These are phyloP conservation scores for Ophiostoma sp. DNA, from an alignment of 2,329 filamentous ascomycete genomes.

Conservation along the genomic window DNA sequence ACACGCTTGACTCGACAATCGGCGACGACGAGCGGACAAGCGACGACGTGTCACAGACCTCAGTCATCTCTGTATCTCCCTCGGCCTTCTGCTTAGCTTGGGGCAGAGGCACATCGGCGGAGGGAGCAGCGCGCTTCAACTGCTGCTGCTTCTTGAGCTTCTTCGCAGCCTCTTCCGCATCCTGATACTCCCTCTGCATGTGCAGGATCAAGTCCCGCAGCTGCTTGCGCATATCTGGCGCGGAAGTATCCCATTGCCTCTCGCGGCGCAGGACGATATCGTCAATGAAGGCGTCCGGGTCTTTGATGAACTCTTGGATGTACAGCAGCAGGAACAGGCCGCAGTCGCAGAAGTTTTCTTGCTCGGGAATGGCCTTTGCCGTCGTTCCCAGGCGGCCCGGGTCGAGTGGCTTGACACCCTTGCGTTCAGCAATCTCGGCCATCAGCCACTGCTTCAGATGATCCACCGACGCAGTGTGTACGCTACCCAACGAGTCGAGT, in stretches of 20 bases:
- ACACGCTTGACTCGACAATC: background rate
- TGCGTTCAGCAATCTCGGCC: slow-evolving; percentile 64
- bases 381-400: slow-evolving; percentile 50
- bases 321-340: slow-evolving; percentile 84
- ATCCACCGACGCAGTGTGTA: slow-evolving; percentile 59
- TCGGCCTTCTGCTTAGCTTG: background rate
- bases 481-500: slow-evolving; percentile 72
- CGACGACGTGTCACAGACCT: background rate
- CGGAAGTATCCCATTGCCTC: slow-evolving; percentile 49
- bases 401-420: slow-evolving; percentile 38
- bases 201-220: slow-evolving; percentile 62
- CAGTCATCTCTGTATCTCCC: background rate
- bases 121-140: background rate
- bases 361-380: slow-evolving; percentile 68
- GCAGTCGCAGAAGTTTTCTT: slow-evolving; percentile 83
- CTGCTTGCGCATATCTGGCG: slow-evolving; percentile 54
- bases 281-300: slow-evolving; percentile 64
- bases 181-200: slow-evolving; percentile 55
- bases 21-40: slow-evolving; percentile 14
- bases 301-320: slow-evolving; percentile 69
- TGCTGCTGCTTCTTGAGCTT: slow-evolving; percentile 26
- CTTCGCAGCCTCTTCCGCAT: slow-evolving; percentile 37
- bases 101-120: background rate
- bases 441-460: slow-evolving; percentile 71
- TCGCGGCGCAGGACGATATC: slow-evolving; percentile 58